Evolutionary conservation across 139 green algal genomes (phyloP), one percentile per base, ranked within the genome.

Genomic region (Haematococcus lacustris): DNA sequence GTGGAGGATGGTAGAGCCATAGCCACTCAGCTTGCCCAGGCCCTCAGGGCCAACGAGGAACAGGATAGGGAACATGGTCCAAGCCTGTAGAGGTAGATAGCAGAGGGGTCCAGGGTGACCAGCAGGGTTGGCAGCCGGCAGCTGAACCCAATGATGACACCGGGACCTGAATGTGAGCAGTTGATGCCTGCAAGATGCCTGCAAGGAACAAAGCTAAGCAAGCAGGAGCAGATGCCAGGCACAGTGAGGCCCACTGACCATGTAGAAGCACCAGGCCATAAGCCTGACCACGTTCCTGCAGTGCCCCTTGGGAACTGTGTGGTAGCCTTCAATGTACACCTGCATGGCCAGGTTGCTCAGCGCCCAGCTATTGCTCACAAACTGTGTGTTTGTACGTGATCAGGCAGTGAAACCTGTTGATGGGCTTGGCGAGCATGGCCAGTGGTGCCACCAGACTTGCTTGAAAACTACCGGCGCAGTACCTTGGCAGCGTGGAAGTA

Each of bases 11-110:
- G 66, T 65, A 23, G 66, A 73, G 43, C 80, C 80, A 35, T 66
- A 74, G 53, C 53, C 23, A 4, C 13, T 34, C 13, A 34, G 9
- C 23, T 35, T 64, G 21, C 26, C 32, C 32, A 86, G 78, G 26
- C 78, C 81, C 73, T 87, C 81, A 23, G 78, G 81, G 23, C 84
- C 84, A 25, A 86, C 47, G 40, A 85, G 38, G 71, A 90, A 90
- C 13, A 88, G 70, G 28, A 90, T 60, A 21, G 85, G 85, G 70
- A 82, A 90, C 61, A 81, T 71, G 59, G 71, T 59, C 82, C 84
- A 90, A 1, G 78, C 76, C 21, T 30, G 3, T 62, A 86, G 88
- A 71, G 77, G 88, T 7, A 76, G 33, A 25, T 68, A 82, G 17
- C 79, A n/a, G n/a, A n/a, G n/a, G n/a, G n/a, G n/a, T n/a, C 82